Base-by-base conservation (phyloP, 2,329 filamentous ascomycete genomes). In the Phialophora tarda region DNA sequence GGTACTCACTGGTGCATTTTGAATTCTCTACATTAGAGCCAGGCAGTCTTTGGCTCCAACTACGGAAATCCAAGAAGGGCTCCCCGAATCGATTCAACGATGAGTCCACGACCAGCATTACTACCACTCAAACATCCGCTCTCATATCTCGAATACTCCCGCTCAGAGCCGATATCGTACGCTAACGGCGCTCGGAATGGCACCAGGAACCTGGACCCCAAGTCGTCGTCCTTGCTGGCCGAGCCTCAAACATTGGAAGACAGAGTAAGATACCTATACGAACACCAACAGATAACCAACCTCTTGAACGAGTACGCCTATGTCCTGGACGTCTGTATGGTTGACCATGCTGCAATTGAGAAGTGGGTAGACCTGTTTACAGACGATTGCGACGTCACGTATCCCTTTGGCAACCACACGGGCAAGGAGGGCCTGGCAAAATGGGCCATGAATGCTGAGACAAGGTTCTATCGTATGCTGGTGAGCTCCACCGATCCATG, bases 271-370 rank as follows among this genome's bases (percentile, higher is more conserved):
- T 68, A 66, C 26, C 44, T 68, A 24, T 68, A 59, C 54, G 66
- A 68, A 34, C 66, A 57, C 12, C 58, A 76, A 10, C 81, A 78
- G 0, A 78, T 92, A 23, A 84, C 82, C 21, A 76, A 75, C 7
- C 74, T 83, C 32, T 74, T 92, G 3, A 86, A 91, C 72, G 77
- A 75, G 2, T 91, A 68, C 41, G 66, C 58, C n/a, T 68, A 68
- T 51, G 50, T 57, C 26, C 63, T 68, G 32, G 66, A 68, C 26
- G 48, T 51, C 14, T 62, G 58, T 51, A 68, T 68, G 63, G 63
- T 66, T 10, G 44, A 66, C 41, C 59, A 44, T 24, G 17, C 8
- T 5, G 59, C 59, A 5, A 59, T 64, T 2, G 34, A 68, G 8
- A 53, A 24, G 7, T 68, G 66, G 66, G 63, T 48, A 1, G 51